A percentile compares a stretch with the other conserved stretches of the same genome.
These are phyloP conservation scores for Xylaria arbuscula DNA, from an alignment of 2,329 filamentous ascomycete species.

Conservation along the genomic window DNA sequence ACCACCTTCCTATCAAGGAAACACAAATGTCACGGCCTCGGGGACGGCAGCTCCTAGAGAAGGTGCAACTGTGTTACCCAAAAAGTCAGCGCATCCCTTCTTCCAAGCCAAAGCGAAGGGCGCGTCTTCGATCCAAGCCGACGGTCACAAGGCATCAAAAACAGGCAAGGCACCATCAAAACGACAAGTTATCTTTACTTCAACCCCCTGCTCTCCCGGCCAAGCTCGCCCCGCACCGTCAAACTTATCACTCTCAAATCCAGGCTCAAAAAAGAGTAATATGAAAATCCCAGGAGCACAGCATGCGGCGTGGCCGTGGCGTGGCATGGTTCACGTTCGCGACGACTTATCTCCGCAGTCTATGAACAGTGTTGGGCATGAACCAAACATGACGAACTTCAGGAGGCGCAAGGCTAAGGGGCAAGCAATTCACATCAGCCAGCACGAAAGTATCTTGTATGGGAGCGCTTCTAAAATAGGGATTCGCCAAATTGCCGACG, in stretches of 20 bases:
- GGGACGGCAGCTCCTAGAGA: constrained; percentile 32
- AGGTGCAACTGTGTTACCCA: constrained; percentile 38
- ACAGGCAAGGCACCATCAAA: constrained; percentile 50
- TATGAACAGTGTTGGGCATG: background rate
- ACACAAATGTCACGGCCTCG: background rate
- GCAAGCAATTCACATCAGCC: constrained; percentile 54
- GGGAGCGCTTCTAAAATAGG: constrained; percentile 54
- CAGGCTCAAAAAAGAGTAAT: constrained; percentile 58
- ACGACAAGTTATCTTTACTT: constrained; percentile 58
- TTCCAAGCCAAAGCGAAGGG: constrained; percentile 68
- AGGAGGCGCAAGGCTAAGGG: constrained; percentile 63
- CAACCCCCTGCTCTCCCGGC: constrained; percentile 65
- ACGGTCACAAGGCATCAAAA: constrained; percentile 41
- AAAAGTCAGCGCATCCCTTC: constrained; percentile 66
- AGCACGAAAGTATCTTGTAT: constrained; percentile 58
- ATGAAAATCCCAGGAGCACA: constrained; percentile 73
- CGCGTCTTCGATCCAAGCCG: constrained; percentile 36
- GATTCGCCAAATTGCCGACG: constrained; percentile 50
- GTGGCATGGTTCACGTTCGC: constrained; percentile 72
- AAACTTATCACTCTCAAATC: constrained; percentile 53
- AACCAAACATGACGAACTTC: background rate
- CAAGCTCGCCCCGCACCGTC: constrained; percentile 51
- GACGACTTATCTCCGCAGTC: constrained; percentile 50
- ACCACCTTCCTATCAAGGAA: constrained; percentile 30
- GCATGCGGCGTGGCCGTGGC: constrained; percentile 77